Conservation (phyloP, 352 stramenopile species). For the Globisporangium sylvaticum region DNA sequence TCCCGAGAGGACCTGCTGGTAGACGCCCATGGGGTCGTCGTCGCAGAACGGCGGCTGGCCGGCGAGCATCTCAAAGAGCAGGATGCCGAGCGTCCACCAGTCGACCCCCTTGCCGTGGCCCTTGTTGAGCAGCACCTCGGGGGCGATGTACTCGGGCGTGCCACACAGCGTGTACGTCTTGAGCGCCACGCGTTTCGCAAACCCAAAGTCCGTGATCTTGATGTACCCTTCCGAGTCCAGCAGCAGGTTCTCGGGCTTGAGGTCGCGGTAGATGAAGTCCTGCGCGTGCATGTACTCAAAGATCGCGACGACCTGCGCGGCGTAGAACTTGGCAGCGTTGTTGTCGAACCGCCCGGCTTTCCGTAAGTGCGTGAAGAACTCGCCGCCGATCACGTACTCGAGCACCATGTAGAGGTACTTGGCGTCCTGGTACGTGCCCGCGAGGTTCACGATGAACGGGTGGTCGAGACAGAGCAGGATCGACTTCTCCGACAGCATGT, state of each 20-base stretch:
- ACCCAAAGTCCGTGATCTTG: constrained; percentile 94
- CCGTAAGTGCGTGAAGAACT: constrained; percentile 96
- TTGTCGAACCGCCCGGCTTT: constrained; percentile 94
- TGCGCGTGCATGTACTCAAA: constrained; percentile 96
- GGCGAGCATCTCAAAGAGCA: constrained; percentile 98
- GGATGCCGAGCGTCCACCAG: constrained; percentile 96
- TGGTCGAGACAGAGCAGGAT: constrained; percentile 92
- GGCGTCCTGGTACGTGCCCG: constrained; percentile 92
- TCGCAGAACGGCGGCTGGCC: constrained; percentile 95
- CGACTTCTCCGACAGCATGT: constrained; percentile 96
- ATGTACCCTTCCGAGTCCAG: constrained; percentile 94
- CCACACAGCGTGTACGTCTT: constrained; percentile 94
- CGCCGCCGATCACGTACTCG: constrained; percentile 96
- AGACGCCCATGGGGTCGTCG: constrained; percentile 95
- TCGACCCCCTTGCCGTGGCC: constrained; percentile 90
- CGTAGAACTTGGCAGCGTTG: constrained; percentile 91
- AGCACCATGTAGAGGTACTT: constrained; percentile 97
- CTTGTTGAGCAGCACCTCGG: constrained; percentile 89
- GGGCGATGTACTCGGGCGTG: constrained; percentile 92
- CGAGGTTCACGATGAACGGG: constrained; percentile 96
- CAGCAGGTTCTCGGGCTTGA: constrained; percentile 95
- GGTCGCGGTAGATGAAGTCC: constrained; percentile 97
- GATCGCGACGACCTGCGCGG: constrained; percentile 92
- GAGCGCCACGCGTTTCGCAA: constrained; percentile 93
- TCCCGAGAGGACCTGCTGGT: constrained; percentile 93